These are phyloP conservation scores for Jamesozyma lodderae DNA, from an alignment of 805 yeast species.

Conservation along the genomic window DNA sequence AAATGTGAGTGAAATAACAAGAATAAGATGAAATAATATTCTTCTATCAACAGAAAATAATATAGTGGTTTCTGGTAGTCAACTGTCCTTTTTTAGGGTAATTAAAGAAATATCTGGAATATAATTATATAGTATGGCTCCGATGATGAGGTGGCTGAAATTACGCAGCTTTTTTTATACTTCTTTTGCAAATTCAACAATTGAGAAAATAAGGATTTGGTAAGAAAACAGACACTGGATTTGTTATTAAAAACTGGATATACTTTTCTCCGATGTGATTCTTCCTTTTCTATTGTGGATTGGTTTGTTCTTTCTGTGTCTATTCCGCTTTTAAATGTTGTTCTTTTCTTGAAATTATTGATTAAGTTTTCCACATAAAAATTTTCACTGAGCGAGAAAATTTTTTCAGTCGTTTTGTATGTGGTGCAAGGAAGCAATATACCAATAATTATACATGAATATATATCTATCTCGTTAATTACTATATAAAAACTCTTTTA, in stretches of 20 bases:
- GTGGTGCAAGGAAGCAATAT: constrained; percentile 6
- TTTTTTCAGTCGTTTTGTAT: background rate
- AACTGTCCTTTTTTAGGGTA: no score
- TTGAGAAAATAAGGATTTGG: background rate
- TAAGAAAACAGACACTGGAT: background rate
- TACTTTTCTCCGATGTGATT: background rate
- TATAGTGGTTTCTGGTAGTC: no score
- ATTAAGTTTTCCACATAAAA: background rate
- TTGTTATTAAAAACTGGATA: background rate
- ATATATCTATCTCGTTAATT: background rate
- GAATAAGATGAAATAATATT: no score
- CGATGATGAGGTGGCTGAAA: background rate
- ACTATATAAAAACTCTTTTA: constrained; percentile 44
- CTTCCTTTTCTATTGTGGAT: background rate
- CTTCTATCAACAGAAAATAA: no score
- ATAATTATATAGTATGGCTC: no score
- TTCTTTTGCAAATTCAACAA: background rate
- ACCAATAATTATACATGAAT: background rate
- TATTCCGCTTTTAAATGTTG: background rate
- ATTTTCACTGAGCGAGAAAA: constrained; percentile 1
- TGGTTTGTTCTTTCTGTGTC: background rate
- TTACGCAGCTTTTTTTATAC: background rate
- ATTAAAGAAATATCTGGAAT: no score
- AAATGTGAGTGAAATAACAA: no score
- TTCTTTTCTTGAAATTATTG: background rate